Evolutionary conservation across 139 green algal genomes (phyloP), one percentile per base, ranked within the genome.

Genomic region (Auxenochlorella pyrenoidosa): DNA sequence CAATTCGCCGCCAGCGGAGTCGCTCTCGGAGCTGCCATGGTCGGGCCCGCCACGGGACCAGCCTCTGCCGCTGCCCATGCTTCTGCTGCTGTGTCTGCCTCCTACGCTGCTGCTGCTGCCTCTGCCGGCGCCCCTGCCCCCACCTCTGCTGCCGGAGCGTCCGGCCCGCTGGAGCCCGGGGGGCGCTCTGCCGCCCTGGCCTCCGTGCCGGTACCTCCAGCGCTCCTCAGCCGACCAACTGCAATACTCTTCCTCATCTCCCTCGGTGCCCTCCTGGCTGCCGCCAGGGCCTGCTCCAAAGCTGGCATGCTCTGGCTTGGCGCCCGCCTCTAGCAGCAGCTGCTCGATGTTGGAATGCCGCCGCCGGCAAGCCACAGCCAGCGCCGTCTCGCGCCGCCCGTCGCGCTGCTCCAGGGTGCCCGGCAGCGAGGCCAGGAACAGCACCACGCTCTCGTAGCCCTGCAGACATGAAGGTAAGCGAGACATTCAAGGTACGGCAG

Each of bases 351-450:
- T 40, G 2, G 8, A 5, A 15, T 86, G 75, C 13, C 75, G 41
- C 16, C 63, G 75, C 24, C 72, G 78, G 10, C 65, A 44, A 1
- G 89, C 89, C 34, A 89, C 54, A 3, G 72, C 77, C 86, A 92
- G 86, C 41, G 85, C 47, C 2, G 79, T 90, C 40, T 90, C 82
- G 4, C 87, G 78, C 59, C 77, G 83, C 54, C 76, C 78, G 60
- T 88, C 86, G 0, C 86, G 79, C 73, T 91, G 88, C 47, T 89
- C 83, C 32, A 92, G 36, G 3, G 85, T 78, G 71, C 84, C 76
- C 22, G 82, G 85, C 75, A 91, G 28, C 58, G 54, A 87, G 44
- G 70, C 63, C 38, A 89, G 54, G 54, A 89, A 78, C n/a, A 82
- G 54, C 63, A 77, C 65, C 63, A 87, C 81, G 41, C 32, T 76